Evolutionary conservation across 805 yeast species (phyloP).

Genomic region (Vanderwaltozyma polyspora): DNA sequence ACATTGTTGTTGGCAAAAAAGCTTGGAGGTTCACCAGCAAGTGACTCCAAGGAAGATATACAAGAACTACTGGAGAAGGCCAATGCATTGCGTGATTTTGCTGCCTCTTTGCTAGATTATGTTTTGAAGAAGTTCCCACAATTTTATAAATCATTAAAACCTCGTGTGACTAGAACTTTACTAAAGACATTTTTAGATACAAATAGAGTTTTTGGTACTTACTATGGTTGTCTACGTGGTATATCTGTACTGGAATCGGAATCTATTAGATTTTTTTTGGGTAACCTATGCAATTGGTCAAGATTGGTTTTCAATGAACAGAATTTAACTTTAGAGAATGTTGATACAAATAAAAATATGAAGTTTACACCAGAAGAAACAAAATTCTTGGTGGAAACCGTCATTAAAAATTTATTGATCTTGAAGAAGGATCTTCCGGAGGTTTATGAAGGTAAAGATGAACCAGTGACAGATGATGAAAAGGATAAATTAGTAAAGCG

Average conservation of each 20-base stretch:
- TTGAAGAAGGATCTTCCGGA: slow-evolving; percentile 30
- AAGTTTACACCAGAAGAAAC: slow-evolving; percentile 36
- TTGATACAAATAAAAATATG: slow-evolving; percentile 11
- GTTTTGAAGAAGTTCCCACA: slow-evolving; percentile 74
- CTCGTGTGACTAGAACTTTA: slow-evolving; percentile 87
- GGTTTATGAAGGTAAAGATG: slow-evolving; percentile 27
- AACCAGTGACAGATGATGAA: slow-evolving; percentile 28
- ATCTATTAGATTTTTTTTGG: slow-evolving; percentile 74
- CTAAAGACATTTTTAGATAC: slow-evolving; percentile 83
- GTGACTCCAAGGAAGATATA: slow-evolving; percentile 12
- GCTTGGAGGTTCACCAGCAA: slow-evolving; percentile 45
- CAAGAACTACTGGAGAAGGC: slow-evolving; percentile 30
- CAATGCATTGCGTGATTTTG: slow-evolving; percentile 71
- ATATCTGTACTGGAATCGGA: slow-evolving; percentile 76
- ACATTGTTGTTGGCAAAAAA: slow-evolving; percentile 82
- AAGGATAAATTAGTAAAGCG: slow-evolving; percentile 39
- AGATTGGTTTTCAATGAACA: slow-evolving; percentile 39
- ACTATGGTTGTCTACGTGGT: slow-evolving; percentile 85
- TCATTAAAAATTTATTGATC: slow-evolving; percentile 44
- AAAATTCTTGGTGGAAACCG: slow-evolving; percentile 36
- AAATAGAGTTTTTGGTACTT: slow-evolving; percentile 75
- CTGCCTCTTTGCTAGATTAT: slow-evolving; percentile 70
- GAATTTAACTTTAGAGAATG: slow-evolving; percentile 13
- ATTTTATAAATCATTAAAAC: slow-evolving; percentile 78
- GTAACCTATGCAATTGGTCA: slow-evolving; percentile 77